Conservation (phyloP, 768 basidiomycete genomes). For the Pleurotus citrinopileatus region DNA sequence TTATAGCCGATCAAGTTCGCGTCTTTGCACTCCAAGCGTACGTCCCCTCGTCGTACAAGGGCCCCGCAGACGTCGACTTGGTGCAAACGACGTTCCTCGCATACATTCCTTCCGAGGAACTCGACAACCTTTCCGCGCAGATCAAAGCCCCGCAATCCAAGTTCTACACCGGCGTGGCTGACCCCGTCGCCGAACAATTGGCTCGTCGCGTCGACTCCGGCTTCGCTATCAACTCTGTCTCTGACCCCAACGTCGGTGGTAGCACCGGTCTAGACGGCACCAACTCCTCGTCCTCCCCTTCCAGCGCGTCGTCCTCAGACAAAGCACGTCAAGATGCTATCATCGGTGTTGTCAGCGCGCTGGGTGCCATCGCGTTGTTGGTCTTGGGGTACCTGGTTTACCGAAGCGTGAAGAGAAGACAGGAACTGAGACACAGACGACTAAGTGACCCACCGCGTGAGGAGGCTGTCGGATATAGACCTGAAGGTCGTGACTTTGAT, state of each 20-base stretch:
- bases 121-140: constrained; percentile 60
- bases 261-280: constrained; percentile 17
- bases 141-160: constrained; percentile 57
- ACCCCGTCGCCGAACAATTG: constrained; percentile 47
- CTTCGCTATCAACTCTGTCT: constrained; percentile 51
- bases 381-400: constrained; percentile 72
- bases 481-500: constrained; percentile 71
- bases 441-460: constrained; percentile 55
- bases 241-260: constrained; percentile 29
- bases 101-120: constrained; percentile 56
- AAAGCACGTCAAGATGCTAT: constrained; percentile 77
- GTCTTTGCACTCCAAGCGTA: constrained; percentile 66
- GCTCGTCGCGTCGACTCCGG: constrained; percentile 70
- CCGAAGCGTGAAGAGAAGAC: constrained; percentile 63
- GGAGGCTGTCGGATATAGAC: constrained; percentile 41
- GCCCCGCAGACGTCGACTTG: constrained; percentile 38
- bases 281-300: constrained; percentile 17
- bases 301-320: constrained; percentile 28
- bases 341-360: constrained; percentile 83
- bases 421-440: constrained; percentile 68
- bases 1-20: constrained; percentile 31
- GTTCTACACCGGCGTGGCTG: constrained; percentile 59
- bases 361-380: constrained; percentile 75
- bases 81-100: constrained; percentile 73
- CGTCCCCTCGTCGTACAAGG: constrained; percentile 54